phyloP scores from a whole-genome alignment of 2,329 filamentous ascomycete species.

The Talaromyces sp. region DNA sequence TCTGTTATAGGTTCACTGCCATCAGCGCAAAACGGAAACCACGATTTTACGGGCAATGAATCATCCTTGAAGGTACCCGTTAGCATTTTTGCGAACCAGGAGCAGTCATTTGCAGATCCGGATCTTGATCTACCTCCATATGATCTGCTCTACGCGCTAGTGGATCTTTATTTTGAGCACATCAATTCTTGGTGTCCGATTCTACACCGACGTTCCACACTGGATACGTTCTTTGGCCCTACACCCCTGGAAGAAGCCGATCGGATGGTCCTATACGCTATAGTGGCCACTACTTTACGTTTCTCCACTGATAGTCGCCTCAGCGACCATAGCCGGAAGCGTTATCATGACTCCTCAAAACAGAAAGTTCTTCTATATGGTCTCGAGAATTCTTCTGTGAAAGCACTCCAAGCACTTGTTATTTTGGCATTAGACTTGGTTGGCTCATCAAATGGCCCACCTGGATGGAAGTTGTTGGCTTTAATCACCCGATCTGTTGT shows the following conservation, averaged over 20 bases:
- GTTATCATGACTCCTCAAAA: constrained; percentile 80
- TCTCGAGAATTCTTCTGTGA: constrained; percentile 86
- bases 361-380: constrained; percentile 85
- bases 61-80: constrained; percentile 62
- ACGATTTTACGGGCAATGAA: constrained; percentile 50
- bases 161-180: constrained; percentile 77
- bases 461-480: constrained; percentile 89
- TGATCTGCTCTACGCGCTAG: constrained; percentile 71
- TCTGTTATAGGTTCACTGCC: constrained; percentile 25
- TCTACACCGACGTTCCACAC: constrained; percentile 77
- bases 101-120: constrained; percentile 49
- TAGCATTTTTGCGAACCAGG: constrained; percentile 55
- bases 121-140: constrained; percentile 75
- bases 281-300: constrained; percentile 82
- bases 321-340: constrained; percentile 70
- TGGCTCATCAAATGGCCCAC: constrained; percentile 84
- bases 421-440: constrained; percentile 84
- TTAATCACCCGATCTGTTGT: constrained; percentile 87
- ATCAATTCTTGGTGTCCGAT: constrained; percentile 88
- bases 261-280: constrained; percentile 79
- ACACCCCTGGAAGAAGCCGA: constrained; percentile 78
- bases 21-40: constrained; percentile 25
- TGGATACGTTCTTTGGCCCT: constrained; percentile 80
- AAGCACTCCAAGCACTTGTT: constrained; percentile 81
- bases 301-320: constrained; percentile 78